These are phyloP conservation scores for Trichosanthes cucumerina DNA, from an alignment of 306 rosid species.

Conservation along the genomic window DNA sequence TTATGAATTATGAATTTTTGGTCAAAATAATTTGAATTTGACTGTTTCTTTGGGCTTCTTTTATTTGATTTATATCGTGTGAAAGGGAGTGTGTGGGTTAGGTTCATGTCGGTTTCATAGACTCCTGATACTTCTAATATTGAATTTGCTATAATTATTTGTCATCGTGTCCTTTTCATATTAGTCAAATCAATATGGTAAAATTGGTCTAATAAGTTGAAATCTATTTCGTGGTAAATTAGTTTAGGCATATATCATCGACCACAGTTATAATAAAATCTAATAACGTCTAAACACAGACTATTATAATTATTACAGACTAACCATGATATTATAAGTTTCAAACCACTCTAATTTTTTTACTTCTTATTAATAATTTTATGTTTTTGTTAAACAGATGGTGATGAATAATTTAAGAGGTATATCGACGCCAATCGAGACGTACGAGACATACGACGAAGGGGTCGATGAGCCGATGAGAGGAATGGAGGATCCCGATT, in stretches of 20 bases:
- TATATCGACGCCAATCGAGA: conserved; percentile 21
- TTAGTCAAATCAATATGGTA: too few relatives aligned
- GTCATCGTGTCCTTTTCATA: background rate
- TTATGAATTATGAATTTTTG: background rate
- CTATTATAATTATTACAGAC: too few relatives aligned
- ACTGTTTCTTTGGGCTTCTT: background rate
- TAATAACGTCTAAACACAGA: too few relatives aligned
- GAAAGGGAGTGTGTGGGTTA: background rate
- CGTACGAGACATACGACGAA: conserved; percentile 23
- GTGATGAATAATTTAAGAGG: conserved; percentile 62
- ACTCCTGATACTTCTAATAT: too few relatives aligned
- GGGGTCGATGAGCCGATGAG: conserved; percentile 41
- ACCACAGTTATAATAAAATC: too few relatives aligned
- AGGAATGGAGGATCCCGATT: conserved; percentile 55
- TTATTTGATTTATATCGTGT: background rate
- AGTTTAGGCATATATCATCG: too few relatives aligned
- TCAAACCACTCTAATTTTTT: too few relatives aligned
- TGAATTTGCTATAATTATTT: background rate
- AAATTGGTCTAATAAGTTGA: too few relatives aligned
- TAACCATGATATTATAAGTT: too few relatives aligned
- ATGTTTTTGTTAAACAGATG: conserved; percentile 20
- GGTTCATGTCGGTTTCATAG: background rate
- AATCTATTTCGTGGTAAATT: too few relatives aligned
- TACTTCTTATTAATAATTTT: background rate
- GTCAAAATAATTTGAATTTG: background rate